Conservation (phyloP, 2,329 filamentous ascomycete species). For the Cladosporium sp. region DNA sequence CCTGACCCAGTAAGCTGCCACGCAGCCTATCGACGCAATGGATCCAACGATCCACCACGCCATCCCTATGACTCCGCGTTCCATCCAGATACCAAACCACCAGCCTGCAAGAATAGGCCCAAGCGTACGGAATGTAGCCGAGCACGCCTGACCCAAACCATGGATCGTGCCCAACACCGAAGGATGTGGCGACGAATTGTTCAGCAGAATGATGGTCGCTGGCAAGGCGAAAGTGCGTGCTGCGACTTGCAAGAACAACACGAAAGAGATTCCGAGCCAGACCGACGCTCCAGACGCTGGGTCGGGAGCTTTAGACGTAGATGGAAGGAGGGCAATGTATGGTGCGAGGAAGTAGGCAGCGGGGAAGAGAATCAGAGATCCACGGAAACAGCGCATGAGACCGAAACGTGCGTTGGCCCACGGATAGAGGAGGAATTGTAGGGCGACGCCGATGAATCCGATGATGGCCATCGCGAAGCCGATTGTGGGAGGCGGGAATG, state of each 20-base stretch:
- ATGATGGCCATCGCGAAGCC: slow-evolving; percentile 76
- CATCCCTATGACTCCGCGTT: slow-evolving; percentile 51
- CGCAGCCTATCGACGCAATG: slow-evolving; percentile 54
- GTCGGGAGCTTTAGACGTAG: slow-evolving; percentile 41
- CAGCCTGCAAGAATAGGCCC: slow-evolving; percentile 54
- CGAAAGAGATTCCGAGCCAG: slow-evolving; percentile 62
- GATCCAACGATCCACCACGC: slow-evolving; percentile 56
- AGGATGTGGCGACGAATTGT: slow-evolving; percentile 55
- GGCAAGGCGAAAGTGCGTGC: slow-evolving; percentile 66
- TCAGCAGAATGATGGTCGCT: slow-evolving; percentile 53
- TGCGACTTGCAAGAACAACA: slow-evolving; percentile 65
- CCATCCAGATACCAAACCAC: slow-evolving; percentile 51
- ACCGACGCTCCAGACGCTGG: slow-evolving; percentile 54
- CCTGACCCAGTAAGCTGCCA: slow-evolving; percentile 57
- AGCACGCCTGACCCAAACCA: slow-evolving; percentile 54
- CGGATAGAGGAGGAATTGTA: slow-evolving; percentile 71
- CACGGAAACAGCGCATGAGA: slow-evolving; percentile 62
- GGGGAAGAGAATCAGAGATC: slow-evolving; percentile 68
- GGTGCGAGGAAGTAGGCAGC: slow-evolving; percentile 66
- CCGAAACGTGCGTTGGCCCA: slow-evolving; percentile 62
- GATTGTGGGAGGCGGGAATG: slow-evolving; percentile 66
- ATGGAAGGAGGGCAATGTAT: slow-evolving; percentile 66
- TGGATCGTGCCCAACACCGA: slow-evolving; percentile 56
- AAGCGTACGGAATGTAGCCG: slow-evolving; percentile 51
- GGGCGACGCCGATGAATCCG: slow-evolving; percentile 67